Evolutionary conservation across 2,329 filamentous ascomycete genomes (phyloP).

Genomic region (Trichoderma cornu-damae): DNA sequence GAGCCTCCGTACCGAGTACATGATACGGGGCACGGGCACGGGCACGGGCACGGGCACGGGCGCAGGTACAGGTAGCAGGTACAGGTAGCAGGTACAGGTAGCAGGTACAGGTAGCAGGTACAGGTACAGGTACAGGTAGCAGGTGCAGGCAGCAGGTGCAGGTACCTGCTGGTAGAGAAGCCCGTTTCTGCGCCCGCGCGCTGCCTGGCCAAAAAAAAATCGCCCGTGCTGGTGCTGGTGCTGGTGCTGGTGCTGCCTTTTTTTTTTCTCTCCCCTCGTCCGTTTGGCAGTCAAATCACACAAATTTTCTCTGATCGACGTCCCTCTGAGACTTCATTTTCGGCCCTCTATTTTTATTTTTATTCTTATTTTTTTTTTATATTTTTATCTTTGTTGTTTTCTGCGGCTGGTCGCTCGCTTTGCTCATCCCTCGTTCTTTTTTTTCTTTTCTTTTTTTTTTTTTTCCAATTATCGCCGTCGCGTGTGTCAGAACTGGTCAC

Average conservation of each 20-base stretch:
- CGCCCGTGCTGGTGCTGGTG: too few species aligned
- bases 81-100: too few species aligned
- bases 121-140: background rate
- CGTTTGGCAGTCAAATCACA: constrained; percentile 12
- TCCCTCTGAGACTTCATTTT: constrained; percentile 12
- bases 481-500: constrained; percentile 17
- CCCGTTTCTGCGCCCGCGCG: background rate
- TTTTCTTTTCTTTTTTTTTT: too few species aligned
- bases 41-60: background rate
- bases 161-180: background rate
- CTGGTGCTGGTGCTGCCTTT: background rate
- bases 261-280: background rate
- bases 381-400: background rate
- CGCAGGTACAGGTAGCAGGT: too few species aligned
- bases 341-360: background rate
- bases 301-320: constrained; percentile 10
- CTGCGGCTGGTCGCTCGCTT: constrained; percentile 16
- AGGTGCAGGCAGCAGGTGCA: background rate
- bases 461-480: background rate
- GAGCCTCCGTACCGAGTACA: too few species aligned
- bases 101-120: too few species aligned
- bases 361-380: too few species aligned
- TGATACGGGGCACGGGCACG: background rate
- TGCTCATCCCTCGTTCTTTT: background rate
- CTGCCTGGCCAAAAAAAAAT: background rate